Evolutionary conservation across 1,284 basidiomycete genomes (phyloP), one percentile per base, ranked within the genome.

Genomic region (Mycena citricolor): DNA sequence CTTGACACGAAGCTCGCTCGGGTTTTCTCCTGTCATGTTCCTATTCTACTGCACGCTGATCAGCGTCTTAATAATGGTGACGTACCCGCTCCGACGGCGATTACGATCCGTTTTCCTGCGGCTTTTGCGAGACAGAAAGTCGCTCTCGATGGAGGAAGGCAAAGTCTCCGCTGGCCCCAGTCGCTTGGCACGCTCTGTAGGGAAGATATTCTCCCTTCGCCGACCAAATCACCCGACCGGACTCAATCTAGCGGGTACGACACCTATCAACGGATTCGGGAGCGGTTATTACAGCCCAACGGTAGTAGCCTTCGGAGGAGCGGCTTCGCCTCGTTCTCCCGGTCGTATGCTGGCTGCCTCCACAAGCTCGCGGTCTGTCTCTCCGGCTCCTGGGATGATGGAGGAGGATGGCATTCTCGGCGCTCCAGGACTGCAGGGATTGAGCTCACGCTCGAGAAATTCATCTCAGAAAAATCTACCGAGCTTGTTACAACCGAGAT

Each of bases 21-120:
- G 86, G 0, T 86, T 87, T 60, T 85, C 85, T 3, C 77, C 78
- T 12, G 68, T 86, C 17, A 61, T 77, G 13, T 67, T 84, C 55
- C 49, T 84, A 5, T 71, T 83, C 56, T 81, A 78, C 55, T 44
- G 73, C 8, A 54, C 71, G 37, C 52, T 75, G 26, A 24, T 52
- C 29, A 39, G 29, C 16, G 7, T 46, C 23, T 14, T 49, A 10
- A 4, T 52, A 11, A 60, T 73, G 32, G 52, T 79, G 29, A 60
- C 61, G 19, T 79, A 71, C 50, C 80, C 84, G 5, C 54, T 88
- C 45, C 76, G 83, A 30, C 73, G 77, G 36, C 68, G 69, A 22
- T 57, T 85, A 8, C 68, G 77, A 20, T 58, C 69, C 1, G 13
- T 49, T 8, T 47, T 34, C 22, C 43, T 52, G 8, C 46, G 51